Base-by-base conservation (phyloP, 495 filamentous ascomycete species). In the Mytilinidion resinicola region DNA sequence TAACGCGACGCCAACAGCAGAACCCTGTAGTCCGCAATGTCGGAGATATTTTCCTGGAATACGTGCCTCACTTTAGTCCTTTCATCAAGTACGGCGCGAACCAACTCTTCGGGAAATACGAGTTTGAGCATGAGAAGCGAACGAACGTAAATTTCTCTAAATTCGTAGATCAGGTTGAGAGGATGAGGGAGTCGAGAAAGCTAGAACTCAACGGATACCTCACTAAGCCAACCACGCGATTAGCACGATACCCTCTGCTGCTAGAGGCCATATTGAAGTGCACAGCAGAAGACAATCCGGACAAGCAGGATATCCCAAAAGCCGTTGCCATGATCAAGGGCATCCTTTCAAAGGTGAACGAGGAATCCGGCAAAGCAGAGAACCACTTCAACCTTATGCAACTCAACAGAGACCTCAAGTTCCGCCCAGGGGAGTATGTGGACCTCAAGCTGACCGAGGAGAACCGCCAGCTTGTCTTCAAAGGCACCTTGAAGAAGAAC, bases 31-130 rank as follows among this genome's bases (percentile, higher is more conserved):
- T 99, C 17, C 77, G 82, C 53, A 90, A 89, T 60, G 80, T 99
- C 55, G 95, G 92, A 61, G 95, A 99, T 70, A 89, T 97, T 47
- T 97, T 99, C 76, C 72, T 96, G 25, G 84, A 93, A 67, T 95
- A 85, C 66, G 93, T 93, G 30, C 90, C 90, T 17, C 83, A 85
- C 57, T 99, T 97, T 69, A 85, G 90, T 64, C 95, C 95, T 0
- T 99, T 99, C 70, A 96, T 99, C 72, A 85, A 86, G 63, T 99
- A 99, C 68, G 95, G 95, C 64, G 85, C 93, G 17, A 96, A 93
- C 61, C 95, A 99, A 67, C 78, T 99, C 7, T 95, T 95, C 70
- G 95, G 89, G 53, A 96, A 97, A 70, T 95, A 91, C 59, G 95
- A 97, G 67, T 99, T 97, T 70, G 95, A 99, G 70, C 92, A 91